Evolutionary conservation across 1,139 yeast species (phyloP).

Genomic region (Groenewaldozyma auringiensis): DNA sequence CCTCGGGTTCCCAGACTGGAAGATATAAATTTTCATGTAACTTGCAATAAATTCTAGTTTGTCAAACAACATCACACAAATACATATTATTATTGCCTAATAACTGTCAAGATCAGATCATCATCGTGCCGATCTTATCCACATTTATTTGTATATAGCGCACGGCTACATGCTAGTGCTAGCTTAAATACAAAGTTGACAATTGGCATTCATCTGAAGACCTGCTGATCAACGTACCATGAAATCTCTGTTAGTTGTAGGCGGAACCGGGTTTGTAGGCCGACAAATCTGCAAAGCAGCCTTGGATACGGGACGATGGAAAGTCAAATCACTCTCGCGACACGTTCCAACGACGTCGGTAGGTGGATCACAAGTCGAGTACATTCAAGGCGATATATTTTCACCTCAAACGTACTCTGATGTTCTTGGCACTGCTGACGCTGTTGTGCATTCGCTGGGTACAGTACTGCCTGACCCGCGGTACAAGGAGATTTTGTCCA

Average conservation of each 20-base stretch:
- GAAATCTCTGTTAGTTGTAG: conserved; percentile 55
- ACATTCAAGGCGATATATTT: conserved; percentile 51
- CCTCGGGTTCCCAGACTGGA: conserved; percentile 30
- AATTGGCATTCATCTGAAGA: too few species aligned
- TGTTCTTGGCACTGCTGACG: conserved; percentile 42
- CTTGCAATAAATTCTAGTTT: not conserved
- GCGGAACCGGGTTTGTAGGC: conserved; percentile 81
- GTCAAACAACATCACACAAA: conserved; percentile 1
- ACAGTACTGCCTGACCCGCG: conserved; percentile 56
- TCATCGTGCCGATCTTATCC: too few species aligned
- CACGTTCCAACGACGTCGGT: conserved; percentile 36
- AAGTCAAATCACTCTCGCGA: conserved; percentile 6
- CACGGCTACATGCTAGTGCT: too few species aligned
- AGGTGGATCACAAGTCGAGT: conserved; percentile 57
- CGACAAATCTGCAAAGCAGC: conserved; percentile 67
- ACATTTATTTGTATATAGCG: too few species aligned
- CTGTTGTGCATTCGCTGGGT: conserved; percentile 83
- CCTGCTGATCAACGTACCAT: too few species aligned
- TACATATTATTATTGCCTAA: too few species aligned
- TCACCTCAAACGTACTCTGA: conserved; percentile 49
- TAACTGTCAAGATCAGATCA: too few species aligned
- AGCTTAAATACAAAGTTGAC: too few species aligned
- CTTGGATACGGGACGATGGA: conserved; percentile 43
- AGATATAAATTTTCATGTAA: conserved; percentile 5
- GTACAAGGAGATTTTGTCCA: conserved; percentile 45